Conservation (phyloP, 2,329 filamentous ascomycete genomes). For the Pseudocercospora crystallina region DNA sequence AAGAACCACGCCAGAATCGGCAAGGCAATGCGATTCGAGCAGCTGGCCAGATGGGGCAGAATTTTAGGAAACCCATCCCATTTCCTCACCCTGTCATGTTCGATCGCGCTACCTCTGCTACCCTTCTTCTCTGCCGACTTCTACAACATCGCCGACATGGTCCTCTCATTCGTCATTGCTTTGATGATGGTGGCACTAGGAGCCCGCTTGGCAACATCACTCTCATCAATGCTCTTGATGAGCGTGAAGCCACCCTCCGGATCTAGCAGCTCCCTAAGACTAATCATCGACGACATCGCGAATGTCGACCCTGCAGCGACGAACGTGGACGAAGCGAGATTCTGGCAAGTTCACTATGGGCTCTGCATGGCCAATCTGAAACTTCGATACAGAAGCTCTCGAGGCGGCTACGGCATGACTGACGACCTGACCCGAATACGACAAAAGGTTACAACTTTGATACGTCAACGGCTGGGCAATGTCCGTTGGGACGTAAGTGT, state of each 20-base stretch:
- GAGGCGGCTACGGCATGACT: conserved; percentile 58
- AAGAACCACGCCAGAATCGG: conserved; percentile 91
- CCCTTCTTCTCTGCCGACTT: conserved; percentile 79
- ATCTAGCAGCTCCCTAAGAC: conserved; percentile 56
- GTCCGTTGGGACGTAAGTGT: conserved; percentile 92
- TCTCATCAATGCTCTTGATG: conserved; percentile 96
- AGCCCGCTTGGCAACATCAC: conserved; percentile 75
- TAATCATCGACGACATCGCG: conserved; percentile 78
- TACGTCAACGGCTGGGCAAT: conserved; percentile 83
- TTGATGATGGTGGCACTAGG: conserved; percentile 87
- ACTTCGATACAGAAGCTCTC: conserved; percentile 62
- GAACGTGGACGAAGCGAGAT: conserved; percentile 83
- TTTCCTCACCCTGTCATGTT: conserved; percentile 88
- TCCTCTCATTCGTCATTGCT: conserved; percentile 79
- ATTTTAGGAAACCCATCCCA: conserved; percentile 94
- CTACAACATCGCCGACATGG: conserved; percentile 78
- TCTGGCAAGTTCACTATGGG: conserved; percentile 98
- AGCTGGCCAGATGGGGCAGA: conserved; percentile 76
- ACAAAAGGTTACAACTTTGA: conserved; percentile 71
- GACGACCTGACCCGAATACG: conserved; percentile 70
- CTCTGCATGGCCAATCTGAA: conserved; percentile 94
- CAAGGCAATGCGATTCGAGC: conserved; percentile 82
- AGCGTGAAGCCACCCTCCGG: conserved; percentile 58
- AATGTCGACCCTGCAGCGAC: conserved; percentile 72
- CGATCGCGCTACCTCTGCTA: conserved; percentile 73